Conservation (phyloP, 2,329 filamentous ascomycete species). For the Paracoccidioides brasiliensis region DNA sequence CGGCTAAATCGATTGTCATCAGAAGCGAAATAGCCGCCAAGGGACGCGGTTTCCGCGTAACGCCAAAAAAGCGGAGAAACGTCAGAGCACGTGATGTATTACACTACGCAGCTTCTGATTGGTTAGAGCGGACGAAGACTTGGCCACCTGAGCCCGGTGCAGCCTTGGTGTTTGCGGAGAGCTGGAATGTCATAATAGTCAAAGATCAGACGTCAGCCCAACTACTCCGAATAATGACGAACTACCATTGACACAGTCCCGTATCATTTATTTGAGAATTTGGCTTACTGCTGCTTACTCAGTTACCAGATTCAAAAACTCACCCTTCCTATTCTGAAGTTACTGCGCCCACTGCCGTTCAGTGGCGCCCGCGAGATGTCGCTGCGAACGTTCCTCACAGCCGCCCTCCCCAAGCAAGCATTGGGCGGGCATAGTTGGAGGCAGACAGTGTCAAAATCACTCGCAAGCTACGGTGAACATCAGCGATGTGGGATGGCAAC, state of each 20-base stretch:
- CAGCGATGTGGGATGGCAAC: constrained; percentile 40
- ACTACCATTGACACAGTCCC: too few relatives aligned
- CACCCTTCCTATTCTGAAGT: not conserved
- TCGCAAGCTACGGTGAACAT: constrained; percentile 15
- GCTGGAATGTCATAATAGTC: too few relatives aligned
- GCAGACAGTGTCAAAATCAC: constrained; percentile 13
- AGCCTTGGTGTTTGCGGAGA: too few relatives aligned
- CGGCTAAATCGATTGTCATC: not conserved
- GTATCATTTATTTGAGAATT: too few relatives aligned
- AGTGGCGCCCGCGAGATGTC: constrained; percentile 22
- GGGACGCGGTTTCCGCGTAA: not conserved
- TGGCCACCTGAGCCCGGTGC: not conserved
- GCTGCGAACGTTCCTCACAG: constrained; percentile 25
- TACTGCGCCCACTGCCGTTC: not conserved
- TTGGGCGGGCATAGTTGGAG: constrained; percentile 15
- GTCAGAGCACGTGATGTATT: constrained; percentile 4
- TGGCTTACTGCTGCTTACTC: too few relatives aligned
- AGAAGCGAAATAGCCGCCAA: not conserved
- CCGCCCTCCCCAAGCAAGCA: constrained; percentile 18
- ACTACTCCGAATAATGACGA: too few relatives aligned
- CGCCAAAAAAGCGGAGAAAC: not conserved
- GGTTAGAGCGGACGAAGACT: not conserved
- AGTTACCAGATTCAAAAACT: too few relatives aligned
- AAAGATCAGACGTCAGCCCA: too few relatives aligned
- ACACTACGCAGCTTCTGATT: not conserved